Base-by-base conservation (phyloP, 371 early-diverging fungal species). In the Lichtheimia ramosa region DNA sequence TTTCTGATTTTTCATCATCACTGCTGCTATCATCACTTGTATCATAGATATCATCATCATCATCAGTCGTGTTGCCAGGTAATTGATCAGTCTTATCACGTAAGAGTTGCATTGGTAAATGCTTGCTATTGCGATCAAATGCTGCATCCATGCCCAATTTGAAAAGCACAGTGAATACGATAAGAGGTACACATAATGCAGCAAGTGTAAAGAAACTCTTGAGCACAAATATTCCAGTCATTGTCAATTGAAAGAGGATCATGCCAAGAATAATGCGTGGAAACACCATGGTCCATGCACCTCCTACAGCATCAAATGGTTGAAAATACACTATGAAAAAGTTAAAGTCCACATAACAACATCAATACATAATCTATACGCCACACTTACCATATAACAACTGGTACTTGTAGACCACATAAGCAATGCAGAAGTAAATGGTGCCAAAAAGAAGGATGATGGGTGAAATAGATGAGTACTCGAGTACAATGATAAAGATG, bases 381-480 rank as follows among this genome's bases (percentile, higher is more conserved):
- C 10, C 34, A 25, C 5, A 39, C 54, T 63, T 74, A 79, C 79
- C 92, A 74, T 93, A 94, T 49, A 91, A 78, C 20, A 91, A 79
- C 62, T 89, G 86, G 67, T 93, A 89, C 70, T 97, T 97, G 83
- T 87, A 91, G 12, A 95, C 88, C 20, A 95, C 63, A 43, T 89
- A 91, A 5, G 88, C 88, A 18, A 92, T 74, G 14, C 79, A 79
- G 71, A 89, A 97, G 68, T 91, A 96, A 2, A 90, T 42, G 0
- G 85, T 73, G 4, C 92, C 92, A 65, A 94, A 91, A 0, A 90
- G 59, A 20, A 95, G 74, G 20, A 95, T 90, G 15, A 96, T 63
- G 0, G 97, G 97, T 49, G 88, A 83, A 25, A 96, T 89, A n/a
- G 87, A 85, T 20, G 92, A 89, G 70, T 97, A 97, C 15, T 89